Base-by-base conservation (phyloP, 345 rosid genomes). In the Bruguiera gymnorhiza region DNA sequence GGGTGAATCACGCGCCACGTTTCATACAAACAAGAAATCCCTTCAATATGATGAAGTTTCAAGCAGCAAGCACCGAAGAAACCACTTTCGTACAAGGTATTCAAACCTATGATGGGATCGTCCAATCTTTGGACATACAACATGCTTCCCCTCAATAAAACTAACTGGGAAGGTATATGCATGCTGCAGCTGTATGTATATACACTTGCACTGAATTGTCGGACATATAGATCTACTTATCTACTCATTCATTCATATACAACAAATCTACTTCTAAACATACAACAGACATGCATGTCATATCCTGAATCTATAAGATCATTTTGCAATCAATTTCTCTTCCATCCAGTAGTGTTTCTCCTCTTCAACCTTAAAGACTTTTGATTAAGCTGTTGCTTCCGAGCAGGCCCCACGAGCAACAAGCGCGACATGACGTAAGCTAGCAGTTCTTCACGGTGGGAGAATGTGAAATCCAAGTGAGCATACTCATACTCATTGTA, bases 391-490 rank as follows among this genome's bases (percentile, higher is more conserved):
- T 61, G 84, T 59, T 39, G 76, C 76, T 80, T 82, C 21, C 71
- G 76, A 6, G 73, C 15, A 15, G 84, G 88, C 48, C 78, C 82
- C 39, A 88, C 91, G 0, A 84, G 87, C 77, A 87, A 73, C 86
- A 95, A 65, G 29, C 89, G 84, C 0, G 99, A 90, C 97, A 88
- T 81, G 62, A 95, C 96, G 15, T 86, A 92, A 7, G 88, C 80
- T 59, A 95, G 60, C 73, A 95, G 82, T 70, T 95, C 99, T 78
- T 95, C 97, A 0, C 81, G 92, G 79, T 95, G 96, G 29, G 98
- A 85, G 72, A 92, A 92, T 19, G 92, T 95, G 85, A 95, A 95
- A 82, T 95, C 99, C 77, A 92, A 79, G 81, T 92, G 99, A 21
- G 91, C 99, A 66, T 90, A 95, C 78, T 95, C 98, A 23, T 83